A percentile compares a stretch with the other conserved stretches of the same genome.
Evolutionary conservation across 192 early-diverging fungal genomes (phyloP).

Genomic region (Linnemannia elongata): DNA sequence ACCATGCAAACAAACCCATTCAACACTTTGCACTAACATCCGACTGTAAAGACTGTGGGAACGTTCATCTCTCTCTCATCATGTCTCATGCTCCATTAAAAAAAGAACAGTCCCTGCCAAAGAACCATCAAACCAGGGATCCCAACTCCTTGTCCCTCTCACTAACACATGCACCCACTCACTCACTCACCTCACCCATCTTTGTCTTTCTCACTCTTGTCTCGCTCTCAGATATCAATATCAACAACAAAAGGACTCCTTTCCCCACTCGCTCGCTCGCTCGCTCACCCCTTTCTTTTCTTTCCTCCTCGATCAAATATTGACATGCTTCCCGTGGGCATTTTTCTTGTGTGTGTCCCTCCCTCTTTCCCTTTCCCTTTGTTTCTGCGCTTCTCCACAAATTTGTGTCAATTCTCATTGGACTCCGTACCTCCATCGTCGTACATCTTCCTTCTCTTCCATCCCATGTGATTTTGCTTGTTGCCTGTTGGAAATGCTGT

Average conservation of each 20-base stretch:
- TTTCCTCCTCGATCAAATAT: neutral
- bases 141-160: slow-evolving; percentile 13
- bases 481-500: no score
- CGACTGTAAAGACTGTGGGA: slow-evolving; percentile 7
- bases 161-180: slow-evolving; percentile 27
- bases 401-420: neutral
- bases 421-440: neutral
- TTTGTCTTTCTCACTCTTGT: neutral
- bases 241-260: neutral
- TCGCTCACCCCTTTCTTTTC: neutral
- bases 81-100: no score
- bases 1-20: neutral
- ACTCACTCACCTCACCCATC: no score
- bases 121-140: neutral
- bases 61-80: neutral
- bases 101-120: neutral
- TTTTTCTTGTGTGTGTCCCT: neutral
- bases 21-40: neutral
- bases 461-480: neutral
- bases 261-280: neutral
- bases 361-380: neutral
- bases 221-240: neutral
- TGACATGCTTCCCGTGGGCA: neutral
- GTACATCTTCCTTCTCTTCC: neutral
- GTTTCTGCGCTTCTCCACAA: slow-evolving; percentile 5